phyloP scores from a whole-genome alignment of 768 basidiomycete genomes.

The Lentinus brumalis region DNA sequence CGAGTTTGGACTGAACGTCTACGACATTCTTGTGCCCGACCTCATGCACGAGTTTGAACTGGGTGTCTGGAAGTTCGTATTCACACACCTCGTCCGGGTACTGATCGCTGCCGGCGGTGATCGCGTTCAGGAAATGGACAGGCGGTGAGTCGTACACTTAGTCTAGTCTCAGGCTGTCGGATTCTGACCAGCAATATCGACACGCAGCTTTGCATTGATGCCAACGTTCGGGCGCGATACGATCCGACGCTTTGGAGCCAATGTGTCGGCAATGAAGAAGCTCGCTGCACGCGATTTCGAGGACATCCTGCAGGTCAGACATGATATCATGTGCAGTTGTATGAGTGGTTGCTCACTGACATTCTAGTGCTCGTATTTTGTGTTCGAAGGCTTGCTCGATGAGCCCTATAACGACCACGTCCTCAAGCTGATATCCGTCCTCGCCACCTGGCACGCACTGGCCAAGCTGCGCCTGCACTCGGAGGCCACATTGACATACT shows the following conservation, averaged over 20 bases:
- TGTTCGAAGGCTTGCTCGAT: conserved; percentile 34
- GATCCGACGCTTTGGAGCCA: conserved; percentile 24
- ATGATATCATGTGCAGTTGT: too few species aligned
- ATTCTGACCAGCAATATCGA: too few species aligned
- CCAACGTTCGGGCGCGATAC: conserved; percentile 26
- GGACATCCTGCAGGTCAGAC: conserved; percentile 28
- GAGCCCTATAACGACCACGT: conserved; percentile 24
- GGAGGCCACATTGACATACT: conserved; percentile 30
- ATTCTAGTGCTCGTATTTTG: conserved; percentile 4
- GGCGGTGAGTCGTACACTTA: neutral
- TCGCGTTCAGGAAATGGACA: conserved; percentile 6
- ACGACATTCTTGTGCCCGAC: conserved; percentile 31
- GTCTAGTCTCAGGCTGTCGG: too few species aligned
- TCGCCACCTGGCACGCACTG: conserved; percentile 39
- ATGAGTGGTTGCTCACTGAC: neutral
- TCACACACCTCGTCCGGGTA: conserved; percentile 31
- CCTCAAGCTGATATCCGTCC: conserved; percentile 35
- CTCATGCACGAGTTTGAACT: conserved; percentile 39
- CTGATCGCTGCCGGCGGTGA: conserved; percentile 6
- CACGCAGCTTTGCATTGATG: conserved; percentile 20
- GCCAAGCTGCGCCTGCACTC: conserved; percentile 45
- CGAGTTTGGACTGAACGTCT: conserved; percentile 28
- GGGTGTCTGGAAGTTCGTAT: conserved; percentile 34
- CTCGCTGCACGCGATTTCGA: conserved; percentile 33
- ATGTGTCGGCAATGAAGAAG: conserved; percentile 31